Evolutionary conservation across 768 basidiomycete species (phyloP).

Genomic region (Lentinus tigrinus): DNA sequence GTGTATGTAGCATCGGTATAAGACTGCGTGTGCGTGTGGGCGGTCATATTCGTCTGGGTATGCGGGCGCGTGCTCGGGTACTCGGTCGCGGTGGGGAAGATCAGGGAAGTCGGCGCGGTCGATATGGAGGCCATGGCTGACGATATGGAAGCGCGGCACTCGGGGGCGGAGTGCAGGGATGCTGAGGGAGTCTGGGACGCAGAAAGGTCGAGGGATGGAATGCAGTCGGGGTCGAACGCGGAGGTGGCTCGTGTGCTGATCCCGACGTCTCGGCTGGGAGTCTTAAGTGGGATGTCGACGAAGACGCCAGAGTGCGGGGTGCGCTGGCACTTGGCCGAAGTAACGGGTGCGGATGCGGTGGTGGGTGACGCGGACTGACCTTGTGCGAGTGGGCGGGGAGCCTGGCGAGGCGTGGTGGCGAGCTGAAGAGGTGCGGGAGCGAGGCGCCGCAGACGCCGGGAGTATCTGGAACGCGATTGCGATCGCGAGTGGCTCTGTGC

Average conservation of each 20-base stretch:
- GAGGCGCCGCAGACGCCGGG: constrained; percentile 16
- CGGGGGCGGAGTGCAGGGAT: constrained; percentile 2
- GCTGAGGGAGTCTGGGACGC: not conserved
- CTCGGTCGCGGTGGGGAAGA: constrained; percentile 3
- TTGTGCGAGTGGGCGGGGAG: not conserved
- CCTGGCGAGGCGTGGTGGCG: constrained; percentile 9
- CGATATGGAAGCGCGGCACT: not conserved
- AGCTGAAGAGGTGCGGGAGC: constrained; percentile 21
- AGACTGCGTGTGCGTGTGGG: not conserved
- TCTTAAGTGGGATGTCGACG: constrained; percentile 2
- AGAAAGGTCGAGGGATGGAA: not conserved
- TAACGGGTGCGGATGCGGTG: not conserved
- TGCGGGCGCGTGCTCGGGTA: not conserved
- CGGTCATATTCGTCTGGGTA: not conserved
- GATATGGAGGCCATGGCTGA: constrained; percentile 1
- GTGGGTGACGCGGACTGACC: not conserved
- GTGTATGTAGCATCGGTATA: not conserved
- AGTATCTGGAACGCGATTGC: constrained; percentile 15
- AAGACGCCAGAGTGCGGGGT: not conserved
- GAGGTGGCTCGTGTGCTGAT: not conserved
- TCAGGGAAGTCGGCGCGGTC: constrained; percentile 10
- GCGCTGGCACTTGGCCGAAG: not conserved
- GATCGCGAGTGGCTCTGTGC: not conserved
- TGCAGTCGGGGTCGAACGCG: not conserved
- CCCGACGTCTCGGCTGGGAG: not conserved